Percentiles rank a stretch among this genome's conserved stretches.
phyloP scores from a whole-genome alignment of 768 basidiomycete genomes.

The Mycena chlorophos region DNA sequence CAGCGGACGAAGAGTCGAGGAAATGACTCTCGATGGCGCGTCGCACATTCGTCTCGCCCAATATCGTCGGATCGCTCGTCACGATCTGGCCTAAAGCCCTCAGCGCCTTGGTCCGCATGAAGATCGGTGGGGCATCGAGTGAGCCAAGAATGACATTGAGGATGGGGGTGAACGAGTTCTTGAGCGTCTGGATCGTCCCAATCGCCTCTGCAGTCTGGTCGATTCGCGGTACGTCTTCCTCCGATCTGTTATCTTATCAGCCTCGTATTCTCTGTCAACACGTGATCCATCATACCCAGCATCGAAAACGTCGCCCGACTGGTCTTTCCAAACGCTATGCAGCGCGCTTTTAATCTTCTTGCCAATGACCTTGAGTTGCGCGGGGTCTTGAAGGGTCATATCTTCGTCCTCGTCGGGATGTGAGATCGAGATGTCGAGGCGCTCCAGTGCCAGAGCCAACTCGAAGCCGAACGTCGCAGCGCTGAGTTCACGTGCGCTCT shows the following conservation, averaged over 20 bases:
- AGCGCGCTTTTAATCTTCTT: constrained; percentile 61
- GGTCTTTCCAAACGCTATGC: constrained; percentile 72
- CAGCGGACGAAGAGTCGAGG: constrained; percentile 87
- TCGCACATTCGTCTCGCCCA: constrained; percentile 73
- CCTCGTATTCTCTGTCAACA: background rate
- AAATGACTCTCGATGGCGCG: constrained; percentile 87
- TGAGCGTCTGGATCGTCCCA: constrained; percentile 72
- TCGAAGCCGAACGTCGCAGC: constrained; percentile 83
- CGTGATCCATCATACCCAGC: constrained; percentile 51
- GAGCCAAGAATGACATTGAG: constrained; percentile 75
- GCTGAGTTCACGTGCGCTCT: constrained; percentile 85
- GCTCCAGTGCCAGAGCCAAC: constrained; percentile 66
- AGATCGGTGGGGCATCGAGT: constrained; percentile 83
- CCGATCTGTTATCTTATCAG: constrained; percentile 55
- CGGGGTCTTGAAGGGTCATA: constrained; percentile 41
- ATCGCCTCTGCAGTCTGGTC: constrained; percentile 75
- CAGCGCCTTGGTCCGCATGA: constrained; percentile 92
- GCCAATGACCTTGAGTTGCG: constrained; percentile 50
- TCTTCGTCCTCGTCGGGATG: constrained; percentile 48
- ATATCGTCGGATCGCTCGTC: constrained; percentile 81
- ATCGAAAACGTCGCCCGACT: constrained; percentile 74
- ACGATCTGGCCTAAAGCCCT: constrained; percentile 88
- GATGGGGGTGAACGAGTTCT: constrained; percentile 81
- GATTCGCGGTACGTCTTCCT: constrained; percentile 68
- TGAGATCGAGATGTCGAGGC: constrained; percentile 52